Evolutionary conservation across 2,329 filamentous ascomycete species (phyloP), one percentile per base, ranked within the genome.

Genomic region (Curvularia sp.): DNA sequence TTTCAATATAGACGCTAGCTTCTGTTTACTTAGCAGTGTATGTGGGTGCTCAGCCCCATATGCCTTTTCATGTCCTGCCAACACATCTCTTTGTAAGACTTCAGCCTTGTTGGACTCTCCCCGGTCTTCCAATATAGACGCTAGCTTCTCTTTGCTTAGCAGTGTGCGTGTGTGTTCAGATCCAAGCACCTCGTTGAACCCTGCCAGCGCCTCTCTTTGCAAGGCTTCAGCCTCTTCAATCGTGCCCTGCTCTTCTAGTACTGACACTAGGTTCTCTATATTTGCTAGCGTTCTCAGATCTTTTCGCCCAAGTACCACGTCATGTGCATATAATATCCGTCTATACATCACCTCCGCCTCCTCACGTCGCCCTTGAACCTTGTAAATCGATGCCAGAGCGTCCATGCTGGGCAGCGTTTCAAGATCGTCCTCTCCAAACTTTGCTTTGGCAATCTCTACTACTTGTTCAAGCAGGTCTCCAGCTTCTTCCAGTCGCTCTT

Each of bases 111-210:
- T 15, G 15, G 8, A 18, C 5, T 23, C 3, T 23, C 6, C 12
- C 6, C 9, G 10, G 12, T 3, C 5, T 6, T 23, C 13, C 21
- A 42, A 23, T 8, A n/a, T 3, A 2, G 12, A 15, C 5, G 21
- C 39, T 42, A 42, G 12, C 3, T 23, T 5, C 34, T 36, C 15
- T 18, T 36, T 18, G 15, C 15, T 6, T 25, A 1, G 15, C 6
- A 42, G 12, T 12, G 19, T 42, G 3, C 3, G 0, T 25, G 0
- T 1, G 19, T 15, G 1, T 0, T 42, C 2, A 15, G 19, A 2
- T 15, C 39, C 39, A 13, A 8, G 19, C 19, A 8, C 4, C 0
- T 25, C 25, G 12, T 42, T 5, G 5, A 1, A 15, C 13, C 19
- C 12, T 10, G 21, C 2, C 6, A 13, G 9, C 19, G 5, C 19